phyloP scores from a whole-genome alignment of 2,329 filamentous ascomycete species.

The Cylindrodendrum hubeiense region DNA sequence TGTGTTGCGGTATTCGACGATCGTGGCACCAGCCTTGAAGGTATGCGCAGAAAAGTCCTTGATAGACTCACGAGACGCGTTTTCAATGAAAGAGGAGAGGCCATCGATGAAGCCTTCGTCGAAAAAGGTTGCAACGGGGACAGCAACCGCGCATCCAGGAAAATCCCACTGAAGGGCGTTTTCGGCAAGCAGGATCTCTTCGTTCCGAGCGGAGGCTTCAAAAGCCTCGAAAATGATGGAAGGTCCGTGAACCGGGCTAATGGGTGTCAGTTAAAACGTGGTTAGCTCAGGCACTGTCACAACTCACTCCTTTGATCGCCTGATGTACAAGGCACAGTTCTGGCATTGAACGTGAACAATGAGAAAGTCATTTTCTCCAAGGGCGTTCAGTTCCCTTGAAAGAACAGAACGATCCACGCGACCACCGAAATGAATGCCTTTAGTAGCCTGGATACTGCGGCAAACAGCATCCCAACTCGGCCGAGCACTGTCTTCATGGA shows the following conservation, averaged over 20 bases:
- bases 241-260: conserved; percentile 39
- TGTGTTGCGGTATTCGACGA: conserved; percentile 70
- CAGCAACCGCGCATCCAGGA: conserved; percentile 63
- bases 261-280: not conserved
- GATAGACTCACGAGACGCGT: conserved; percentile 66
- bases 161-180: conserved; percentile 70
- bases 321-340: conserved; percentile 49
- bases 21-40: conserved; percentile 62
- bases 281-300: not conserved
- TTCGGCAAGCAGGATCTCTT: conserved; percentile 63
- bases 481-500: conserved; percentile 25
- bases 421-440: conserved; percentile 29
- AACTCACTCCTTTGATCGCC: conserved; percentile 44
- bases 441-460: conserved; percentile 36
- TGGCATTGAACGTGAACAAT: conserved; percentile 41
- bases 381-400: conserved; percentile 28
- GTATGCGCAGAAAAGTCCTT: conserved; percentile 65
- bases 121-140: conserved; percentile 52
- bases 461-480: conserved; percentile 33
- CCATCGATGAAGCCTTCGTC: conserved; percentile 41
- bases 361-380: conserved; percentile 33
- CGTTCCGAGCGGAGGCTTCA: conserved; percentile 67
- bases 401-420: conserved; percentile 34
- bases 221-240: conserved; percentile 66
- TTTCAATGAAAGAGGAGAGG: conserved; percentile 67